Evolutionary conservation across 73 alveolate species (phyloP).

Genomic region (Durusdinium trenchii): DNA sequence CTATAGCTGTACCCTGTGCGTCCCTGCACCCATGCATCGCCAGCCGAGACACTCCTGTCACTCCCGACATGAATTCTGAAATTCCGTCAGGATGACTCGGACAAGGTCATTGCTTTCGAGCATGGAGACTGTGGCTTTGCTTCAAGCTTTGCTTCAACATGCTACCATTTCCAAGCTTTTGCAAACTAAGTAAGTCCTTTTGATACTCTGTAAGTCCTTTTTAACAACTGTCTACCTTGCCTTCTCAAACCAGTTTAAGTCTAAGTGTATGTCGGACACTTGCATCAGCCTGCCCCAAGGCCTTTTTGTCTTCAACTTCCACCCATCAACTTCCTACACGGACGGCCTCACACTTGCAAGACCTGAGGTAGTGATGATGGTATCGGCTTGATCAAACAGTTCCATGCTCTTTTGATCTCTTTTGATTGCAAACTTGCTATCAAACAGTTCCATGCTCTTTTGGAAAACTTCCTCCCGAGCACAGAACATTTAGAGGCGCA

Average conservation of each 20-base stretch:
- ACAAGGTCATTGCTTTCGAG: constrained; percentile 98
- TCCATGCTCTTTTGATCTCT: background rate
- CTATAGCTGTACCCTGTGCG: no score
- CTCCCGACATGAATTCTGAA: constrained; percentile 64
- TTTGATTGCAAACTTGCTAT: background rate
- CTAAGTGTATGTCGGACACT: no score
- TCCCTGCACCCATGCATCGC: no score
- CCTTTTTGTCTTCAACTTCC: constrained; percentile 97
- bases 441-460: background rate
- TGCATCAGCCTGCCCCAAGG: constrained; percentile 3
- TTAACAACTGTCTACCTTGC: no score
- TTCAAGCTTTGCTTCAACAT: background rate
- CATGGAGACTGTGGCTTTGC: constrained; percentile 97
- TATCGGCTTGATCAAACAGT: background rate
- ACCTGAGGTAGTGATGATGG: no score
- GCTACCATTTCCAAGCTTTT: background rate
- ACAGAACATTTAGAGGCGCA: no score
- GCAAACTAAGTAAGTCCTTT: background rate
- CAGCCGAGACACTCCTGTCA: background rate
- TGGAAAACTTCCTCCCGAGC: background rate
- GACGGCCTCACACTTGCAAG: background rate
- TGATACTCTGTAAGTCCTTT: no score
- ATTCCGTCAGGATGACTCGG: constrained; percentile 97
- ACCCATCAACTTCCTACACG: constrained; percentile 2
- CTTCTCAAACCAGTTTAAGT: no score